Percentiles rank a stretch among this genome's conserved stretches.
phyloP scores from a whole-genome alignment of 257 asterid genomes.

The Solanum sparsipilum region DNA sequence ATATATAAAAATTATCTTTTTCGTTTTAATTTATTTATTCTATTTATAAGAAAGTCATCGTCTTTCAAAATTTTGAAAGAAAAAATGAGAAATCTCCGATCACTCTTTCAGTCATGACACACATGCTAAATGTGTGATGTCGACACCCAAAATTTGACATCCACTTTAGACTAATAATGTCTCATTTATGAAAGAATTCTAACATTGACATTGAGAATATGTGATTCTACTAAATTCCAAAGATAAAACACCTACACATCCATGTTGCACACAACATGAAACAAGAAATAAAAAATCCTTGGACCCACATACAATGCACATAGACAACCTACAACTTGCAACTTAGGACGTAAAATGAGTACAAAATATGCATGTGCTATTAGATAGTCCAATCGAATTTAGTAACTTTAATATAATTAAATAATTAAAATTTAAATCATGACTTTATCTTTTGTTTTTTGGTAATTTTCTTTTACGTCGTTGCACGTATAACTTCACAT shows the following conservation, averaged over 20 bases:
- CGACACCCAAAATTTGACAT: background rate
- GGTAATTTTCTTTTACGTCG: background rate
- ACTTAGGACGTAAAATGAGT: background rate
- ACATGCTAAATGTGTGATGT: background rate
- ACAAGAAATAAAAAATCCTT: background rate
- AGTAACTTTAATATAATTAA: too few relatives aligned
- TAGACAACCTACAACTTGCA: background rate
- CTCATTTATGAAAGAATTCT: background rate
- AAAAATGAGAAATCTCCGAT: background rate
- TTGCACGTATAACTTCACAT: background rate
- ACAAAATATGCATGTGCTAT: background rate
- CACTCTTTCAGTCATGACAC: background rate
- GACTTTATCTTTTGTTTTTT: too few relatives aligned
- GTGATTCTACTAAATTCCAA: background rate
- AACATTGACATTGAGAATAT: background rate
- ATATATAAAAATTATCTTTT: background rate
- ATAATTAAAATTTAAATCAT: too few relatives aligned
- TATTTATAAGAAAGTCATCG: too few relatives aligned
- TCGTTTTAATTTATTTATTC: too few relatives aligned
- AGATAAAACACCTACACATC: background rate
- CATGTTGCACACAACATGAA: background rate
- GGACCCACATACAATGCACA: background rate
- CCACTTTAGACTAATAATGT: background rate
- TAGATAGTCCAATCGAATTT: too few relatives aligned
- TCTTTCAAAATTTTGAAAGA: background rate